Evolutionary conservation across 352 stramenopile genomes (phyloP).

Genomic region (Pythium dissimile): DNA sequence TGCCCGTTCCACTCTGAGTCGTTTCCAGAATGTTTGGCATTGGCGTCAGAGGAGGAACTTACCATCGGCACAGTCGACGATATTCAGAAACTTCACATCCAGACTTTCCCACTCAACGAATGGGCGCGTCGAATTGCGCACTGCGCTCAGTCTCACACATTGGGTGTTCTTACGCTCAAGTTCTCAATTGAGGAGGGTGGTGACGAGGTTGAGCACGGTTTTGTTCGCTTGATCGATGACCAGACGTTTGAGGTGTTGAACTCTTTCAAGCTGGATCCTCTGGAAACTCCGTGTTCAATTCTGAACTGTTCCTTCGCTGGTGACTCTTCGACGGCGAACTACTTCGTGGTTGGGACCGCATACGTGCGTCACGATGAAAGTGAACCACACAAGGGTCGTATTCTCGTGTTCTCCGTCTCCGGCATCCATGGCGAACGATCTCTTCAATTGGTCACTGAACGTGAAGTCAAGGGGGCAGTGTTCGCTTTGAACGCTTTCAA

Average conservation of each 20-base stretch:
- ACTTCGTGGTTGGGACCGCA: slow-evolving; percentile 86
- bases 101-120: slow-evolving; percentile 93
- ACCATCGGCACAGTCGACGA: slow-evolving; percentile 97
- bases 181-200: slow-evolving; percentile 80
- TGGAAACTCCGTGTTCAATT: slow-evolving; percentile 86
- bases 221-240: slow-evolving; percentile 95
- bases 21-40: slow-evolving; percentile 94
- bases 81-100: slow-evolving; percentile 99
- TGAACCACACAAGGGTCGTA: slow-evolving; percentile 93
- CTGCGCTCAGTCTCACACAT: slow-evolving; percentile 68
- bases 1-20: slow-evolving; percentile 89
- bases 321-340: slow-evolving; percentile 72
- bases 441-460: slow-evolving; percentile 88
- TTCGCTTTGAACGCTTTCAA: slow-evolving; percentile 95
- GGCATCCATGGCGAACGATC: slow-evolving; percentile 82
- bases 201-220: slow-evolving; percentile 86
- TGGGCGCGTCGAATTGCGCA: slow-evolving; percentile 92
- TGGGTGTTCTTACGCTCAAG: slow-evolving; percentile 80
- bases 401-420: slow-evolving; percentile 91
- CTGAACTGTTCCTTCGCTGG: slow-evolving; percentile 73
- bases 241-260: slow-evolving; percentile 94
- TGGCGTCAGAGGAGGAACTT: slow-evolving; percentile 94
- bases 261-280: slow-evolving; percentile 84
- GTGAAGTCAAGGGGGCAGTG: slow-evolving; percentile 93
- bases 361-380: slow-evolving; percentile 94